Base-by-base conservation (phyloP, 2,329 filamentous ascomycete genomes). In the Fusarium cyanostomum region DNA sequence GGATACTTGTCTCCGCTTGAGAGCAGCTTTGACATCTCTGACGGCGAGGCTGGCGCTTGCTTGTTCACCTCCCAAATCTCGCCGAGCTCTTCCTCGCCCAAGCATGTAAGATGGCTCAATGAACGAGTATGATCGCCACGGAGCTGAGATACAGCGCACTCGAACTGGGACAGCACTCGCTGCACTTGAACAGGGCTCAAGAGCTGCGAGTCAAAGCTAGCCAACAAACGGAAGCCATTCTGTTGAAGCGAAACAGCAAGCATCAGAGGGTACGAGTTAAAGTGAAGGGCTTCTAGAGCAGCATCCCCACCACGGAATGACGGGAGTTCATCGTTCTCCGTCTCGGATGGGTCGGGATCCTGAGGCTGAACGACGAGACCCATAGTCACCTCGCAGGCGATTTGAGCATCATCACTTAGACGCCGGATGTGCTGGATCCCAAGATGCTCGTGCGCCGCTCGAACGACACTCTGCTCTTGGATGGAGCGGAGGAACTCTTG, bases 211-310 rank as follows among this genome's bases (percentile, higher is more conserved):
- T 90, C 86, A 66, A 88, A 89, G 65, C 86, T 87, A 5, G 86
- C 85, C 73, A 85, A 84, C 28, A 87, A 77, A 13, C 82, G 73
- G 67, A 89, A 84, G 1, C 82, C 81, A 38, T 79, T 75, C 3
- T 81, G 75, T 34, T 84, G 81, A 2, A 88, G 72, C 1, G 83
- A 86, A 62, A 86, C 89, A 34, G 88, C 86, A 31, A 89, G 74
- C 78, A 89, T 89, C 24, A 89, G 80, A 5, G 85, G 83, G 68
- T 89, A 88, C 0, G 80, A 82, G 69, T 82, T 82, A 66, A 82
- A 82, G 69, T 82, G 81, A 34, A 87, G 76, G 0, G 85, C 86
- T 62, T 88, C 85, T 15, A 83, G 80, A 0, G 84, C 85, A 1
- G 83, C 81, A 61, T 87, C 84, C 0, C 76, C 79, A 27, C 84